Evolutionary conservation across 441 rosid species (phyloP), one percentile per base, ranked within the genome.

Genomic region (Adansonia madagascariensis): DNA sequence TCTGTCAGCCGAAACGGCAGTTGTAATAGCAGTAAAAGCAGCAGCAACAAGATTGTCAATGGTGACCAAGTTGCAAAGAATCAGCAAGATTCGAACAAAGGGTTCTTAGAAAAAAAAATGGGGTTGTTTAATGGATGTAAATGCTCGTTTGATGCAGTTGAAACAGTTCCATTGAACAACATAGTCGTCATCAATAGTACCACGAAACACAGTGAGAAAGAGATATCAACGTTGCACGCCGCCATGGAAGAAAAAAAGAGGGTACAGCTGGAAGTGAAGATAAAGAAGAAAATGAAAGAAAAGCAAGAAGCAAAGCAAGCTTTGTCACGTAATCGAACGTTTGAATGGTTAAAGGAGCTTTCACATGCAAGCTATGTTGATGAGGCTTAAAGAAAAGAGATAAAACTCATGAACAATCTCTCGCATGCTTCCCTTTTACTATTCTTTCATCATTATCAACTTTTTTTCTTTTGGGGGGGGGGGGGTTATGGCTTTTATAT

Each of bases 331-430:
- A 92, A 84, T 72, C 80, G 97, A 81, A 91, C 97, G 73, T 88
- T 84, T 80, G 94, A 94, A 64, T 94, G 97, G 98, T 77, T 94
- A 76, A 92, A 88, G 85, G 91, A 91, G 79, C 92, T 92, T 78
- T 88, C 96, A 78, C 91, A 90, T 86, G 87, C 83, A 20, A 80
- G 86, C 79, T 82, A 75, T 77, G 77, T 74, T 47, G 87, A 90
- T 46, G 85, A 77, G 35, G 27, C 53, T 8, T 49, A 44, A 12
- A 22, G 24, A 49, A 61, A 59, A 59, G 2, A 52, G 15, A n/a
- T 27, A 22, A 53, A 52, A 27, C 75, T 69, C 79, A 59, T 81
- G 81, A 80, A 64, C 73, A 72, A 15, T 57, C 61, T n/a, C 66
- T 46, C 70, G 85, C 89, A 66, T 85, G 86, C 86, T 75, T 57